Base-by-base conservation (phyloP, 345 rosid genomes). In the Rhizophora apiculata region DNA sequence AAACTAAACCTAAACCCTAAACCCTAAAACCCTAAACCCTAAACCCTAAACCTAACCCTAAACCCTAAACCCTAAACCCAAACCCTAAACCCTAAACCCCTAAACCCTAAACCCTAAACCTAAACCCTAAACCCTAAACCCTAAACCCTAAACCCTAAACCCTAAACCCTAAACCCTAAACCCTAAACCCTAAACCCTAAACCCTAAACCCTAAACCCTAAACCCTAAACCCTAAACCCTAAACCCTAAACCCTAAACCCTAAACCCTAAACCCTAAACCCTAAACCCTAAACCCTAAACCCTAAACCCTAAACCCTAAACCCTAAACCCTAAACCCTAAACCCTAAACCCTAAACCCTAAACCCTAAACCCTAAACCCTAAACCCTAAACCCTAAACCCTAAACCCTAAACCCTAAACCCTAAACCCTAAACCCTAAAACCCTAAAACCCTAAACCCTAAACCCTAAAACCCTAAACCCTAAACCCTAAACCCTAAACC, bases 281-380 rank as follows among this genome's bases (percentile, higher is more conserved):
- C 49, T 63, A 13, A 68, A 68, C 19, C 63, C 72, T 21, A 68
- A 57, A 48, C 72, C 72, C 46, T 8, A 68, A 68, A 55, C 64
- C 63, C 53, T 24, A 24, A 57, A 30, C 72, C 64, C 4, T 30
- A 68, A 58, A 0, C 6, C 5, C 49, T 32, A 58, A 68, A 58
- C 53, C 2, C 72, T 36, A 58, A 58, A 68, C 63, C 53, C 63
- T 57, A 6, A 68, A 68, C 46, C 64, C 63, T 31, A 29, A 68
- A 18, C 49, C 51, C 56, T 34, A 58, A 58, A 36, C 64, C 71
- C 71, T 30, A 68, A 68, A 55, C 71, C 71, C 71, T 34, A 68
- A 68, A 68, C 9, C 36, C 26, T 2, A 19, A 56, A 56, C 20
- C 60, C 60, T 2, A 19, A 56, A 24, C 24, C 24, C 24, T 1